Evolutionary conservation across 2,329 filamentous ascomycete species (phyloP).

Genomic region (Juglanconis sp.): DNA sequence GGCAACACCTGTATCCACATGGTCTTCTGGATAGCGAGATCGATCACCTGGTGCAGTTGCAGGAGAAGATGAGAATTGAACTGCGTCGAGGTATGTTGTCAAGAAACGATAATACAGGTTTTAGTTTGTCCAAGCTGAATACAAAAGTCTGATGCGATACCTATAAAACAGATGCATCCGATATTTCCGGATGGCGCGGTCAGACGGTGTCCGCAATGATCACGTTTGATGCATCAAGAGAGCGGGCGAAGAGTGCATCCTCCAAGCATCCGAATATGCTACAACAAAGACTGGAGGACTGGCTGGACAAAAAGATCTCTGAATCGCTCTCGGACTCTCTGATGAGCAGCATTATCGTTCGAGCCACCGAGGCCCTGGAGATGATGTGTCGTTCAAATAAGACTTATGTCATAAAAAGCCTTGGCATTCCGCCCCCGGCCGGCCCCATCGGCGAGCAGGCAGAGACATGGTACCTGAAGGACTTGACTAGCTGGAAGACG

Average conservation of each 20-base stretch:
- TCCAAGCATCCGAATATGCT: neutral
- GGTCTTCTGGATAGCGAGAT: neutral
- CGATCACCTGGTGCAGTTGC: neutral
- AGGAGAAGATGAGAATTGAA: neutral
- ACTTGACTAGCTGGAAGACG: neutral
- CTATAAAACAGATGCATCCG: neutral
- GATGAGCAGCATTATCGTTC: neutral
- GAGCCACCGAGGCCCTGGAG: neutral
- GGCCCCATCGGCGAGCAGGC: neutral
- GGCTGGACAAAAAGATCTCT: neutral
- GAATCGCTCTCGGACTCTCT: neutral
- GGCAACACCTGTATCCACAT: neutral
- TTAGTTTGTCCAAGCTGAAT: too few relatives aligned
- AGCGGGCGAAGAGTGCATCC: neutral
- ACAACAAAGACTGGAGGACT: neutral
- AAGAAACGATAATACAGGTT: too few relatives aligned
- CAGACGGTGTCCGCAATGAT: neutral
- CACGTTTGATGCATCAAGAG: neutral
- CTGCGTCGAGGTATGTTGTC: neutral
- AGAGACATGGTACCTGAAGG: neutral
- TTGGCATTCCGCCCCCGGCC: neutral
- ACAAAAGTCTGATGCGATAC: neutral
- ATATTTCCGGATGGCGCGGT: neutral
- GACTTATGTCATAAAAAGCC: neutral
- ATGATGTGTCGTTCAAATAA: neutral